phyloP scores from a whole-genome alignment of 1,284 basidiomycete genomes.

The Moniliophthora roreri region DNA sequence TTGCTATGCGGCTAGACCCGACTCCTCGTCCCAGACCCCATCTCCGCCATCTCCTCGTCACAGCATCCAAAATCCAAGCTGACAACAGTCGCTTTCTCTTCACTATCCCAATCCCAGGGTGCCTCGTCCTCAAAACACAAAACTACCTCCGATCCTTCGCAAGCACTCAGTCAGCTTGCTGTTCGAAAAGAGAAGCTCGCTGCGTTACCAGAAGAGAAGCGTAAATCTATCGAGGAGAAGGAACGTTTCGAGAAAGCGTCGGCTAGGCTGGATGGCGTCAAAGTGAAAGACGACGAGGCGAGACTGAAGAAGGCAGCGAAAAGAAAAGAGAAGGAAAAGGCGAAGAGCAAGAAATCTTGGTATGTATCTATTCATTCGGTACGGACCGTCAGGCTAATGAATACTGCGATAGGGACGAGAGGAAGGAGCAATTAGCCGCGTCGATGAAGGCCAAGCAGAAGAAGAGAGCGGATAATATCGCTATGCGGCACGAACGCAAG shows the following conservation, averaged over 20 bases:
- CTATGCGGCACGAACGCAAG: slow-evolving; percentile 73
- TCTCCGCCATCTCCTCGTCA: slow-evolving; percentile 30
- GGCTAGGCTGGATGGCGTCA: slow-evolving; percentile 81
- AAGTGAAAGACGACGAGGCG: slow-evolving; percentile 81
- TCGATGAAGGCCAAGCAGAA: slow-evolving; percentile 83
- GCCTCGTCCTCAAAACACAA: slow-evolving; percentile 52
- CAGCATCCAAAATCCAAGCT: slow-evolving; percentile 40
- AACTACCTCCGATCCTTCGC: slow-evolving; percentile 75
- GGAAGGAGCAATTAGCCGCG: slow-evolving; percentile 73
- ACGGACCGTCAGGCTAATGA: no score
- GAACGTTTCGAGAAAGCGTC: slow-evolving; percentile 88
- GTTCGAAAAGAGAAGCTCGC: slow-evolving; percentile 75
- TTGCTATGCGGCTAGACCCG: slow-evolving; percentile 58
- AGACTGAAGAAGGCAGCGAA: slow-evolving; percentile 89
- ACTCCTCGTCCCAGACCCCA: slow-evolving; percentile 64
- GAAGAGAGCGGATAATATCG: slow-evolving; percentile 88
- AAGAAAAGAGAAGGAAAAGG: slow-evolving; percentile 86
- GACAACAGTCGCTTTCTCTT: slow-evolving; percentile 72
- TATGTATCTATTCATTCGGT: slow-evolving; percentile 42
- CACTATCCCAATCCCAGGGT: slow-evolving; percentile 43
- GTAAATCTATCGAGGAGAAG: slow-evolving; percentile 72
- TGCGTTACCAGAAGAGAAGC: slow-evolving; percentile 74
- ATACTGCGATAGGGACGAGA: slow-evolving; percentile 82
- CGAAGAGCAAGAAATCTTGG: slow-evolving; percentile 83
- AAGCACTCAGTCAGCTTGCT: slow-evolving; percentile 80